Evolutionary conservation across 2,329 filamentous ascomycete species (phyloP).

Genomic region (Curvularia hawaiiensis): DNA sequence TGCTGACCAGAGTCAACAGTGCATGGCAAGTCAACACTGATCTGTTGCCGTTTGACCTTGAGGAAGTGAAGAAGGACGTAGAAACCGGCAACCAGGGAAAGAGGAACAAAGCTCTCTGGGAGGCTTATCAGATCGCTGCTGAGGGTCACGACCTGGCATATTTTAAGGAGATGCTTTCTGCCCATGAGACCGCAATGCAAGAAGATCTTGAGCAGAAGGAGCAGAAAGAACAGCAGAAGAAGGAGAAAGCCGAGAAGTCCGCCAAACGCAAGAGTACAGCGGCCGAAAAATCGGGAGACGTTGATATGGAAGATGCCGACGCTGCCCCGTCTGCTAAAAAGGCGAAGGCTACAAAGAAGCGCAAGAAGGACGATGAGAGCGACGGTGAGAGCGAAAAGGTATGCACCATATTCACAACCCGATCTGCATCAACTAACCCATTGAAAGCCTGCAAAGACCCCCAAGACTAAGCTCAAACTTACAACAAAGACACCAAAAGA

Average conservation of each 20-base stretch:
- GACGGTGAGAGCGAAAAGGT: constrained; percentile 73
- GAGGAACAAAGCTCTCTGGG: constrained; percentile 77
- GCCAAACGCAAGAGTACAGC: constrained; percentile 50
- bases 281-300: constrained; percentile 41
- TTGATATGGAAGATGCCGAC: constrained; percentile 48
- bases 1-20: constrained; percentile 55
- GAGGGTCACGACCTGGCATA: constrained; percentile 77
- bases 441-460: constrained; percentile 55
- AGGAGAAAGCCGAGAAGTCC: constrained; percentile 64
- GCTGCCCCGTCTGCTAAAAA: constrained; percentile 46
- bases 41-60: constrained; percentile 75
- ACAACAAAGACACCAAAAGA: constrained; percentile 51
- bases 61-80: constrained; percentile 73
- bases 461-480: constrained; percentile 56
- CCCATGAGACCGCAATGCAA: constrained; percentile 61
- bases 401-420: constrained; percentile 13
- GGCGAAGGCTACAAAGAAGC: constrained; percentile 62
- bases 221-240: constrained; percentile 65
- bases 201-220: constrained; percentile 67
- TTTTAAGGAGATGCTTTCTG: constrained; percentile 78
- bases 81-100: constrained; percentile 79
- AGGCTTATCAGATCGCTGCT: constrained; percentile 79
- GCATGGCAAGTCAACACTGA: constrained; percentile 90
- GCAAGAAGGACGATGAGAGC: constrained; percentile 72
- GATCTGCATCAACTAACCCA: constrained; percentile 29